A percentile compares a stretch with the other conserved stretches of the same genome.
Evolutionary conservation across 179 eudicot genomes (phyloP).

Genomic region (Drosera spatulata): DNA sequence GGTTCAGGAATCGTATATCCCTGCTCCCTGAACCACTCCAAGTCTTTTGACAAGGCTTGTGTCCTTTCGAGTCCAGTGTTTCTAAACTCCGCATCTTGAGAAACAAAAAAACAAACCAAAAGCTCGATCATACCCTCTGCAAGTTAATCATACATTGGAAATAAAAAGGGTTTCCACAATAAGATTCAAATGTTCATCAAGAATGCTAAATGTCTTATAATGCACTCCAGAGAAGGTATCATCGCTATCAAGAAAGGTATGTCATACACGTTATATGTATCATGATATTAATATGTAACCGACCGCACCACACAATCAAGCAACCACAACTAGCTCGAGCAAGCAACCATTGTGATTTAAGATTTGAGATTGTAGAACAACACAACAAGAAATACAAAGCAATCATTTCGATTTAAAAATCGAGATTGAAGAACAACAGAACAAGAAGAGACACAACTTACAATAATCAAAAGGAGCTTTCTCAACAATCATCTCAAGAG

Average conservation of each 20-base stretch:
- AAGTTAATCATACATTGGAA: too few species aligned
- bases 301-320: too few species aligned
- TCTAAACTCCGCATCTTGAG: constrained; percentile 74
- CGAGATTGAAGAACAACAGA: not conserved
- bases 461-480: constrained; percentile 63
- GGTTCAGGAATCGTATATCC: constrained; percentile 80
- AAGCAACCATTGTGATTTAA: too few species aligned
- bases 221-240: too few species aligned
- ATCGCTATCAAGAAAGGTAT: too few species aligned
- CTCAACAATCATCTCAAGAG: constrained; percentile 67
- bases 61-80: constrained; percentile 89
- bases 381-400: not conserved
- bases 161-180: too few species aligned
- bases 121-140: not conserved
- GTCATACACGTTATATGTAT: too few species aligned
- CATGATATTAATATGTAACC: too few species aligned
- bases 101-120: not conserved
- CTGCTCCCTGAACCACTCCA: constrained; percentile 90
- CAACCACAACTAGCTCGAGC: too few species aligned
- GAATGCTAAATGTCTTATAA: too few species aligned
- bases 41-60: constrained; percentile 47
- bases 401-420: not conserved
- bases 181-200: too few species aligned
- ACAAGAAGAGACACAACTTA: constrained; percentile 18
- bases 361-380: not conserved